Conservation (phyloP, 108 stramenopile genomes). For the Nitzschia sp. region DNA sequence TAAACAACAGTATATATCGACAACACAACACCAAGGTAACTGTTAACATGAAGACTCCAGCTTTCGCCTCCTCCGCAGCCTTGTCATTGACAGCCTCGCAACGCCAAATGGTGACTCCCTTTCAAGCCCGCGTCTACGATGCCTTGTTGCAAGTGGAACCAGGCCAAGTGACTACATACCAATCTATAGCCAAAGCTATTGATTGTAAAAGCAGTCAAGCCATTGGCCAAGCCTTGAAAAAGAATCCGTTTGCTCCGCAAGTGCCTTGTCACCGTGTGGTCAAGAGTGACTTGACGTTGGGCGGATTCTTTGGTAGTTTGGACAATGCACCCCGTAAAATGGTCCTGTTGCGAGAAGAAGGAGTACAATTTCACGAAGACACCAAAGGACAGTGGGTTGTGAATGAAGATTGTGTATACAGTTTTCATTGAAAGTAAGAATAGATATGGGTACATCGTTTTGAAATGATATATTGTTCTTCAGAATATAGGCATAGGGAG, state of each 20-base stretch:
- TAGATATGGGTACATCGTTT: too few species aligned
- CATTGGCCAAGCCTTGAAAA: constrained; percentile 37
- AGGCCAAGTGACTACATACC: constrained; percentile 35
- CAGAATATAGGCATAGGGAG: too few species aligned
- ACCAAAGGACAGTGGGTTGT: constrained; percentile 17
- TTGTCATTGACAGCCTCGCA: constrained; percentile 8
- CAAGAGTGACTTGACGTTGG: constrained; percentile 11
- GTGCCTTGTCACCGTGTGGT: constrained; percentile 48
- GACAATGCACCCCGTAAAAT: constrained; percentile 29
- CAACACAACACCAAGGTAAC: too few species aligned
- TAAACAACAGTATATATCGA: too few species aligned
- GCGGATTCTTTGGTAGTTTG: constrained; percentile 33
- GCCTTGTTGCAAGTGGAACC: constrained; percentile 19
- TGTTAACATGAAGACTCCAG: too few species aligned
- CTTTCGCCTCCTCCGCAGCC: background rate
- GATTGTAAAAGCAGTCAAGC: constrained; percentile 29
- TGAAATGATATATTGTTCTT: too few species aligned
- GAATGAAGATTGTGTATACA: constrained; percentile 5
- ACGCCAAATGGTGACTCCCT: constrained; percentile 23
- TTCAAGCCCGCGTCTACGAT: constrained; percentile 26
- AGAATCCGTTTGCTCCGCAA: constrained; percentile 41
- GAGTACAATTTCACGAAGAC: constrained; percentile 30
- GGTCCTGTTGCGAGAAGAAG: constrained; percentile 14
- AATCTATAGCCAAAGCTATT: constrained; percentile 16
- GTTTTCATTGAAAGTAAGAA: background rate